Evolutionary conservation across 1,284 basidiomycete species (phyloP), one percentile per base, ranked within the genome.

Genomic region (Ustilago vetiveriae): DNA sequence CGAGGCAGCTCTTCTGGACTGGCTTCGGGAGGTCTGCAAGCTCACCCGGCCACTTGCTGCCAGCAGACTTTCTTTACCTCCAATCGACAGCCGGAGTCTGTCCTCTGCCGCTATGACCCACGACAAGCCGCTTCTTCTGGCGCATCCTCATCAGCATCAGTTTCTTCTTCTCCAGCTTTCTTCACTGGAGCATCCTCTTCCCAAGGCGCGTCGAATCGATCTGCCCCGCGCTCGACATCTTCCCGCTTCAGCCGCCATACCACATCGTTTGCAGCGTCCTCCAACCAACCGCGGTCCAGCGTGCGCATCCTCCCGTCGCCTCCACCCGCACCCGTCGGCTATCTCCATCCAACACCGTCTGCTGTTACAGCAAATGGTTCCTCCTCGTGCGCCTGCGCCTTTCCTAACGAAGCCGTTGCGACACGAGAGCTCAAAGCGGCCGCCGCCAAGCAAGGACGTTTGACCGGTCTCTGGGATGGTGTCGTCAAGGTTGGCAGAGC

Each of bases 71-170:
- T 76, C 57, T 82, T 82, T 55, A 75, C 73, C 14, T 73, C 73
- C 9, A 82, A 82, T 44, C 52, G 46, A 16, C 66, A 76, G 30
- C 67, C 64, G 13, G 60, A 65, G 26, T 65, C 58, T 13, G 43
- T 76, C n/a, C 54, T 79, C n/a, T 81, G 80, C 55, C 72, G 74
- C n/a, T 82, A 78, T 46, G 81, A 82, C 49, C 81, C 81, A 17
- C 56, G 78, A 5, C 66, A 40, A 41, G 71, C 50, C 36, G 57
- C 36, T 42, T 62, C 41, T 14, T 72, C 57, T 13, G 24, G 41
- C 16, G 27, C 66, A 22, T 6, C 49, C n/a, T 16, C 50, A 21
- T 42, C 53, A 27, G n/a, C 62, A 42, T 16, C 50, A 4, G 30
- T 54, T 38, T 11, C 50, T 6, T 36, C 58, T n/a, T 23, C 54